Evolutionary conservation across 768 basidiomycete genomes (phyloP), one percentile per base, ranked within the genome.

Genomic region (Macrolepiota fuliginosa): DNA sequence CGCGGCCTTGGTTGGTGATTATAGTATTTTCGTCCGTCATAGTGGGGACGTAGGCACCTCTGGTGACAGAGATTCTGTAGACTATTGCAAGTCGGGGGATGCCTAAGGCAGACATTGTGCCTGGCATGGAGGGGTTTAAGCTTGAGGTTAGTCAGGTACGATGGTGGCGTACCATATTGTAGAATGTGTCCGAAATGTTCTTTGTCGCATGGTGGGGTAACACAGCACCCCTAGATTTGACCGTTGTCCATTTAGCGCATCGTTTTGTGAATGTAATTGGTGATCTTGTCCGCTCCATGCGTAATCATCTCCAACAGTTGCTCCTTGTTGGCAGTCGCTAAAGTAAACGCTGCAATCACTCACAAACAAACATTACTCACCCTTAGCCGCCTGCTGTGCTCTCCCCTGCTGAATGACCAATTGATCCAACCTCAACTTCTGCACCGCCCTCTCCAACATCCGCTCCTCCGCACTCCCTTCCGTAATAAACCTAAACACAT

Each of bases 231-330:
- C 95, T 96, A 9, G 92, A 94, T 74, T 97, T 95, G 63, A 97
- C 95, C 93, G 68, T 29, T 7, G 29, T 7, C 29, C 29, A 32
- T 32, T 32, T n/a, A n/a, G n/a, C n/a, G n/a, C n/a, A n/a, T n/a
- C n/a, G n/a, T n/a, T n/a, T n/a, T n/a, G n/a, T n/a, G n/a, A n/a
- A n/a, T n/a, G n/a, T n/a, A n/a, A n/a, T 90, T 96, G 72, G 98
- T 95, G 59, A 98, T 98, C 74, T 94, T 91, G 72, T 98, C 96
- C 0, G 95, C 96, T 19, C 97, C 96, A 68, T 96, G 94, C 4
- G 95, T 89, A 62, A 99, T 98, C 94, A 98, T 99, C 70, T 98
- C 96, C 37, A 98, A 77, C 13, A 99, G 80, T 62, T 98, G 97
- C 52, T 98, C 97, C 77, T 98, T 98, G 72, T 87, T 92, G 15